Base-by-base conservation (phyloP, 208 protist species). In the Zelonia costaricensis region DNA sequence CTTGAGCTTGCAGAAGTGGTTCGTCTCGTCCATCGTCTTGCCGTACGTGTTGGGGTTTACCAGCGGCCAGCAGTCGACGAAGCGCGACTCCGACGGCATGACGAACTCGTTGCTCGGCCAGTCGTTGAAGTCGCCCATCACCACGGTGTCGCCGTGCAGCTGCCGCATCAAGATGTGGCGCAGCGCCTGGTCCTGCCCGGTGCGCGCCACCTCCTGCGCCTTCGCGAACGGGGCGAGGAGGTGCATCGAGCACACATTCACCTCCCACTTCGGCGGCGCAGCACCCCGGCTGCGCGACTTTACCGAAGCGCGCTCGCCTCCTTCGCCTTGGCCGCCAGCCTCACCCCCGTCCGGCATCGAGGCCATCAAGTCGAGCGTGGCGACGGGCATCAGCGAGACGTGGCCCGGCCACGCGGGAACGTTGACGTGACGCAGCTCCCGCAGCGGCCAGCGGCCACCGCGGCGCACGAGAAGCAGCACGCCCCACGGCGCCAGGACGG, bases 121-220 rank as follows among this genome's bases (percentile, higher is more conserved):
- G 76, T 94, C 88, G 63, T 96, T 96, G 79, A 96, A 96, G 72
- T 96, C 91, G 7, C 91, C 91, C 88, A 96, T 93, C 7, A 80
- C 79, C 15, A 96, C 45, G 40, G 69, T 79, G 76, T 94, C 84
- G 20, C 71, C 77, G 16, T 73, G 69, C 15, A 80, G 35, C 30
- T 78, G 60, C 25, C 81, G 82, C 16, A 60, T 73, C 59, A 94
- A 66, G 31, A 70, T 67, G 27, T 76, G 71, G 10, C 85, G 85
- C 55, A 96, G 58, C 20, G 70, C 73, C 8, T 76, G 67, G 56
- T 94, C 86, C 57, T 96, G 91, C 23, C 60, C 76, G 15, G 84
- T 91, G 38, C 91, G 83, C 5, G 82, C 88, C 23, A 51, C 86
- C 40, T 88, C 84, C 56, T 93, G 73, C 5, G 54, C 57, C 54